Percentiles rank a stretch among this genome's conserved stretches.
phyloP scores from a whole-genome alignment of 257 asterid genomes.

The Ajuga chamaepitys region DNA sequence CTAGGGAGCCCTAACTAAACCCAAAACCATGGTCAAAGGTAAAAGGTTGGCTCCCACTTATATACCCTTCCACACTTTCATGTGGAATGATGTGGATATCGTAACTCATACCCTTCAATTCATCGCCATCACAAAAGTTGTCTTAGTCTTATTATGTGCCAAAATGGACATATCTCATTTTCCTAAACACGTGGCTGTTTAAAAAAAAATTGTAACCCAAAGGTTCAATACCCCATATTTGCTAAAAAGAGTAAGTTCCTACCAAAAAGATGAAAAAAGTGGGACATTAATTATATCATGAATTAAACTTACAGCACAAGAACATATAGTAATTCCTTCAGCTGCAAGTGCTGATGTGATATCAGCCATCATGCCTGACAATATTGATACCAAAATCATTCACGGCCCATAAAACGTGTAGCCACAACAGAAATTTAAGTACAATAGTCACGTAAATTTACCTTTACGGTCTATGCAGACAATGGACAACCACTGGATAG shows the following conservation, averaged over 20 bases:
- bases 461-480: slow-evolving; percentile 83
- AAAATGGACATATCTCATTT: too few species aligned
- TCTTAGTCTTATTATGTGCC: too few species aligned
- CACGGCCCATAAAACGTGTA: not conserved
- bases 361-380: slow-evolving; percentile 87
- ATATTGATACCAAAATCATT: not conserved
- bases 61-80: too few species aligned
- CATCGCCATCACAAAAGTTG: too few species aligned
- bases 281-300: not conserved
- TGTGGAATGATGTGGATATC: too few species aligned
- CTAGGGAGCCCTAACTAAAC: too few species aligned
- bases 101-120: too few species aligned
- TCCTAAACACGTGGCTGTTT: not conserved
- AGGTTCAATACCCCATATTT: too few species aligned
- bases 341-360: slow-evolving; percentile 73
- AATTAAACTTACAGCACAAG: slow-evolving; percentile 74
- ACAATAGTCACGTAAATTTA: slow-evolving; percentile 10
- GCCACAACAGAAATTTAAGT: not conserved
- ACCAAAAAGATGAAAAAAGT: not conserved
- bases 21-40: too few species aligned
- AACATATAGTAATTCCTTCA: slow-evolving; percentile 59
- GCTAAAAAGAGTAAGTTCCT: too few species aligned
- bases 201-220: too few species aligned
- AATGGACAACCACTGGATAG: slow-evolving; percentile 83
- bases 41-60: too few species aligned